A percentile compares a stretch with the other conserved stretches of the same genome.
Evolutionary conservation across 352 stramenopile genomes (phyloP).

Genomic region (Hyaloperonospora brassicae): DNA sequence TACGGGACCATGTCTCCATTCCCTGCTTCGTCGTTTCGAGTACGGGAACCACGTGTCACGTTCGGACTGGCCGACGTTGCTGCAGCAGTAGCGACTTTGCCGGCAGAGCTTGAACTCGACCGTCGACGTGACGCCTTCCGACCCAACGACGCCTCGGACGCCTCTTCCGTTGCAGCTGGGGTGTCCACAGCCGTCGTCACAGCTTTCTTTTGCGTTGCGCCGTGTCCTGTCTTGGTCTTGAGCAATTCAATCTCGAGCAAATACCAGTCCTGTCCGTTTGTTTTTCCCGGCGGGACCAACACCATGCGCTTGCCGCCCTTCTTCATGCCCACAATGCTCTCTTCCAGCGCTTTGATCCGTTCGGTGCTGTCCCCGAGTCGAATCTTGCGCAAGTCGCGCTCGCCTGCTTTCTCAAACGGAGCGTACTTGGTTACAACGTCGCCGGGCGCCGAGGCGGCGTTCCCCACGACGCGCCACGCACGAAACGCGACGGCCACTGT

Average conservation of each 20-base stretch:
- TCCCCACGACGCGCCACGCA: conserved; percentile 72
- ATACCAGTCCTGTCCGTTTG: conserved; percentile 78
- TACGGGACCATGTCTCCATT: conserved; percentile 47
- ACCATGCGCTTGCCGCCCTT: conserved; percentile 85
- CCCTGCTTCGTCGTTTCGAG: conserved; percentile 8
- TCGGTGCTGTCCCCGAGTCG: conserved; percentile 67
- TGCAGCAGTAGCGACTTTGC: conserved; percentile 3
- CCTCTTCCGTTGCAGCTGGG: conserved; percentile 9
- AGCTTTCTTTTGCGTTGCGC: conserved; percentile 25
- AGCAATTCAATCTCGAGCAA: conserved; percentile 67
- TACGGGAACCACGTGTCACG: conserved; percentile 9
- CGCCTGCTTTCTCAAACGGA: conserved; percentile 58
- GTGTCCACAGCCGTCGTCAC: conserved; percentile 17
- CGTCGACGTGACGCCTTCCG: conserved; percentile 28
- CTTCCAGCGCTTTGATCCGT: conserved; percentile 84
- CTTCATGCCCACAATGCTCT: conserved; percentile 84
- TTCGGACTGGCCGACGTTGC: conserved; percentile 17
- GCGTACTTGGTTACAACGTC: conserved; percentile 74
- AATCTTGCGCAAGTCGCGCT: conserved; percentile 57
- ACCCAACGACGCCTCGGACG: conserved; percentile 8
- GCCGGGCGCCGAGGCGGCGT: conserved; percentile 39
- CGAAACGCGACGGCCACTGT: conserved; percentile 59
- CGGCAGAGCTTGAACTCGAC: conserved; percentile 24
- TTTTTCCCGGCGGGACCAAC: conserved; percentile 73
- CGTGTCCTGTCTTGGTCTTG: conserved; percentile 55